Percentiles rank a stretch among this genome's conserved stretches.
These are phyloP conservation scores for Tylopilus rubrobrunneus DNA, from an alignment of 768 basidiomycete genomes.

Conservation along the genomic window DNA sequence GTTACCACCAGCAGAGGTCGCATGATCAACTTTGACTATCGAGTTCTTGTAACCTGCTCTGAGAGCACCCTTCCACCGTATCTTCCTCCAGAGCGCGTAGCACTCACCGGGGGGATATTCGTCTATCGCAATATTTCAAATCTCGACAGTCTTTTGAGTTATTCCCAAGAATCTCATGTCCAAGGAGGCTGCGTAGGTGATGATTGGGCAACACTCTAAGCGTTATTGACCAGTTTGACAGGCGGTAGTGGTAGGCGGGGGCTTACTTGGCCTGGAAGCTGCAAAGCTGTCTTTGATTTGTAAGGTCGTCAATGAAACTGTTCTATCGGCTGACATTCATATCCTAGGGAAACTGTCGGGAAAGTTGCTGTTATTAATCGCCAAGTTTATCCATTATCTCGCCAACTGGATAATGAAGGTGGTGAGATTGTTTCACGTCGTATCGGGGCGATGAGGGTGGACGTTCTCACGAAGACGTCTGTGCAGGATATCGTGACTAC, in stretches of 20 bases:
- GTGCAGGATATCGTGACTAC: slow-evolving; percentile 38
- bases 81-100: slow-evolving; percentile 37
- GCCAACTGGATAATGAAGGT: slow-evolving; percentile 54
- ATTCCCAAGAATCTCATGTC: slow-evolving; percentile 44
- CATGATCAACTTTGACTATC: slow-evolving; percentile 52
- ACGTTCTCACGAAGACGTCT: slow-evolving; percentile 44
- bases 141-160: slow-evolving; percentile 59
- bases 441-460: slow-evolving; percentile 57
- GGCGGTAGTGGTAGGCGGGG: slow-evolving; percentile 57
- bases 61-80: slow-evolving; percentile 60
- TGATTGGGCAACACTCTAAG: neutral
- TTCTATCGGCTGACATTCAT: neutral
- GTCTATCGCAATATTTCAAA: slow-evolving; percentile 73
- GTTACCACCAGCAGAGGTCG: slow-evolving; percentile 45
- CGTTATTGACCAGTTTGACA: neutral
- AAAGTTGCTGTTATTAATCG: slow-evolving; percentile 54
- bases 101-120: slow-evolving; percentile 52
- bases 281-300: slow-evolving; percentile 71
- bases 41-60: slow-evolving; percentile 69
- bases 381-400: slow-evolving; percentile 49
- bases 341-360: slow-evolving; percentile 31
- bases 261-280: slow-evolving; percentile 68
- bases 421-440: slow-evolving; percentile 59
- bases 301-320: slow-evolving; percentile 8
- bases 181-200: slow-evolving; percentile 29